phyloP scores from a whole-genome alignment of 2,329 filamentous ascomycete genomes.

The Pseudogymnoascus sp. region DNA sequence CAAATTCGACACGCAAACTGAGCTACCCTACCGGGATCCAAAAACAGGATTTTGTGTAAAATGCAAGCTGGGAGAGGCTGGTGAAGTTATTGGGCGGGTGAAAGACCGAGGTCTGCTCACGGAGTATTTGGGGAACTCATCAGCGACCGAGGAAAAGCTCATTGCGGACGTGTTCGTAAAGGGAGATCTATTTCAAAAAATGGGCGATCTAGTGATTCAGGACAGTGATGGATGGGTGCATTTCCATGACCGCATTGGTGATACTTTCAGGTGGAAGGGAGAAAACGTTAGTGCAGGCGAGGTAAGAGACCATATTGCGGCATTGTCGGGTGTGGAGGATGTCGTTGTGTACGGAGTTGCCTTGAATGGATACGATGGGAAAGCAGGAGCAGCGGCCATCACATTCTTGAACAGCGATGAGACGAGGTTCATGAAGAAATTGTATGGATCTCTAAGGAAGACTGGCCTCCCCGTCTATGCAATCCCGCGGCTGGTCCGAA shows the following conservation, averaged over 20 bases:
- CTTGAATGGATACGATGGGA: conserved; percentile 37
- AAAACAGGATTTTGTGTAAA: conserved; percentile 36
- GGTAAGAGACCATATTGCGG: conserved; percentile 36
- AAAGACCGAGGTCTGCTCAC: conserved; percentile 32
- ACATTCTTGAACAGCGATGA: conserved; percentile 33
- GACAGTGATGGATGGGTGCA: conserved; percentile 36
- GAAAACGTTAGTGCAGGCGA: conserved; percentile 41
- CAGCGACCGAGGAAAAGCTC: conserved; percentile 38
- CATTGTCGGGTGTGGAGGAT: conserved; percentile 34
- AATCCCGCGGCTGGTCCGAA: conserved; percentile 38
- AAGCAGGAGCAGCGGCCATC: conserved; percentile 39
- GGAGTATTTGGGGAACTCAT: conserved; percentile 35
- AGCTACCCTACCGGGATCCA: conserved; percentile 35
- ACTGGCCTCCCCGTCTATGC: conserved; percentile 40
- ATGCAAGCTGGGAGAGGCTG: conserved; percentile 32
- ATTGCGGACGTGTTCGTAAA: conserved; percentile 37
- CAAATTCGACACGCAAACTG: conserved; percentile 31
- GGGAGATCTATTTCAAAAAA: conserved; percentile 38
- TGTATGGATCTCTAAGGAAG: conserved; percentile 33
- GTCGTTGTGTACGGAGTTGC: conserved; percentile 38
- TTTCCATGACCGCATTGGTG: conserved; percentile 43
- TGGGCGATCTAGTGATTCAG: conserved; percentile 36
- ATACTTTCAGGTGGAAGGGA: conserved; percentile 47
- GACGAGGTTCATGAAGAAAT: conserved; percentile 30
- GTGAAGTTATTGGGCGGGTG: conserved; percentile 38